Evolutionary conservation across 495 filamentous ascomycete species (phyloP).

Genomic region (Annulohypoxylon bovei): DNA sequence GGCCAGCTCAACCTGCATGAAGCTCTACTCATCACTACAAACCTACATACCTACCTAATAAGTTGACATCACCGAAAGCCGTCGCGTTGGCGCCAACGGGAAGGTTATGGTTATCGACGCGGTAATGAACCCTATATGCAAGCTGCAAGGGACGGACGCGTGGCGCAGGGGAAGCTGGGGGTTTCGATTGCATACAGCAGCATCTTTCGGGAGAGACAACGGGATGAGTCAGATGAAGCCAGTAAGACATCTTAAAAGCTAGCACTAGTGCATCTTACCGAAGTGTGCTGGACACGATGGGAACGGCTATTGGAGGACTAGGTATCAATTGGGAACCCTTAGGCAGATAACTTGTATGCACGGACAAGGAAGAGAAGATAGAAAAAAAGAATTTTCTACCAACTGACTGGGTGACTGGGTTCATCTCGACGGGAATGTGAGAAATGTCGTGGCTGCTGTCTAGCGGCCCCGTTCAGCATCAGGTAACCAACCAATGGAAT

Average conservation of each 20-base stretch:
- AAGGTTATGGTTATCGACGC: slow-evolving; percentile 20
- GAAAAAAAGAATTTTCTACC: slow-evolving; percentile 25
- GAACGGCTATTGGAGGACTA: slow-evolving; percentile 27
- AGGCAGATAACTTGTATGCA: slow-evolving; percentile 21
- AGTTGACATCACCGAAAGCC: slow-evolving; percentile 31
- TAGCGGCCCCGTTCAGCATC: slow-evolving; percentile 24
- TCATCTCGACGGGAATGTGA: slow-evolving; percentile 12
- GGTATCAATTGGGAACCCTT: slow-evolving; percentile 19
- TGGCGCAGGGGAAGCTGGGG: slow-evolving; percentile 34
- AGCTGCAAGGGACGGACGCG: slow-evolving; percentile 49
- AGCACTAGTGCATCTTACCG: slow-evolving; percentile 37
- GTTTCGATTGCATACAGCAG: slow-evolving; percentile 29
- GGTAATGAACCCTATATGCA: slow-evolving; percentile 45
- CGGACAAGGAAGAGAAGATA: slow-evolving; percentile 27
- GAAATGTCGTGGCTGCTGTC: slow-evolving; percentile 30
- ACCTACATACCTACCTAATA: slow-evolving; percentile 41
- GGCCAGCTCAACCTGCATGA: slow-evolving; percentile 42
- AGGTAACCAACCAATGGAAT: slow-evolving; percentile 27
- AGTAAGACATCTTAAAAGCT: slow-evolving; percentile 25
- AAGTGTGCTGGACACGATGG: slow-evolving; percentile 32
- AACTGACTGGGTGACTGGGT: slow-evolving; percentile 17
- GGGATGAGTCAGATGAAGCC: slow-evolving; percentile 42
- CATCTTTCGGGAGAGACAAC: slow-evolving; percentile 36
- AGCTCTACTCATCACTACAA: slow-evolving; percentile 38
- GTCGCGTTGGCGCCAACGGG: slow-evolving; percentile 40